phyloP scores from a whole-genome alignment of 148 eudicot genomes.

The Pouteria glomerata region DNA sequence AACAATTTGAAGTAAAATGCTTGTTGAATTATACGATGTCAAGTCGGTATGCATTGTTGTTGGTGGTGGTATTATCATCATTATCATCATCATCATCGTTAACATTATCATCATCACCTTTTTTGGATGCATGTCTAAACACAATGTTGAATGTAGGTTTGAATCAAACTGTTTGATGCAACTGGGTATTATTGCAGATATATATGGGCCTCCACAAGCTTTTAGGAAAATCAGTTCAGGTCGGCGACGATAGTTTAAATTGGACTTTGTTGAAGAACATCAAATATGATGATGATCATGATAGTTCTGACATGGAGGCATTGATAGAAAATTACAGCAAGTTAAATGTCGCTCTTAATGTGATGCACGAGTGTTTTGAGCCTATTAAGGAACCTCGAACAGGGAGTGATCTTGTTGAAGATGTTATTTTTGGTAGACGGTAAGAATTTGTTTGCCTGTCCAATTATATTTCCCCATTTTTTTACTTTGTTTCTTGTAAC shows the following conservation, averaged over 20 bases:
- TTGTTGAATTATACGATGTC: too few relatives aligned
- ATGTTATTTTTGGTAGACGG: conserved; percentile 65
- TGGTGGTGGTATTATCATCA: neutral
- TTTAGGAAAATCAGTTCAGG: conserved; percentile 57
- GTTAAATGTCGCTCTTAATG: conserved; percentile 68
- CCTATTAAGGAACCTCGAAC: conserved; percentile 75
- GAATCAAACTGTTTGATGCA: too few relatives aligned
- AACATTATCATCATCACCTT: neutral
- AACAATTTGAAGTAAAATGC: too few relatives aligned
- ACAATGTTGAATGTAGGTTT: neutral
- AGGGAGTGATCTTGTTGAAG: conserved; percentile 71
- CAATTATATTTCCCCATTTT: conserved; percentile 2
- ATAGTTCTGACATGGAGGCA: conserved; percentile 26
- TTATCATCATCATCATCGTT: neutral
- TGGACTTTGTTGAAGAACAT: conserved; percentile 68
- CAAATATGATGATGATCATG: conserved; percentile 23
- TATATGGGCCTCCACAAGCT: conserved; percentile 56
- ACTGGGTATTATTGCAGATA: conserved; percentile 43
- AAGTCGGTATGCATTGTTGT: too few relatives aligned
- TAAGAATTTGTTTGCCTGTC: conserved; percentile 23
- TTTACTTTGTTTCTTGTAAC: neutral
- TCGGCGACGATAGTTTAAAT: conserved; percentile 50
- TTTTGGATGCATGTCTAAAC: neutral
- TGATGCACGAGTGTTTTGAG: conserved; percentile 94
- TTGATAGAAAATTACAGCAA: conserved; percentile 50